phyloP scores from a whole-genome alignment of 2,329 filamentous ascomycete genomes.

The Pseudogymnoascus sp. region DNA sequence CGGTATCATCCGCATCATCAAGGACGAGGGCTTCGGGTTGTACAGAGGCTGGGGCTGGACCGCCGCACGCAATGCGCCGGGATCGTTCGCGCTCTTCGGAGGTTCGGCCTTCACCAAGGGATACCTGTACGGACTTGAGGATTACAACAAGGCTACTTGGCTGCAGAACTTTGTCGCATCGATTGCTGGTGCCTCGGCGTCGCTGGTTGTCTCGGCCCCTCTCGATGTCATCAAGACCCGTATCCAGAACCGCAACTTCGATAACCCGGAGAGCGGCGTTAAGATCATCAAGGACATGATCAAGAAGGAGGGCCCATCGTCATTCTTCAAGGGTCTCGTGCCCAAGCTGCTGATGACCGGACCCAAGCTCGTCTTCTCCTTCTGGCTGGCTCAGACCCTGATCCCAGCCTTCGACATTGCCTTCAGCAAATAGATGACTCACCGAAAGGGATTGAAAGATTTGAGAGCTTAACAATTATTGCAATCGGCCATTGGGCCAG shows the following conservation, averaged over 20 bases:
- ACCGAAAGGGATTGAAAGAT: not conserved
- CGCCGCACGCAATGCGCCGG: conserved; percentile 89
- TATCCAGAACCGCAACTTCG: conserved; percentile 98
- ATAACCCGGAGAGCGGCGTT: conserved; percentile 92
- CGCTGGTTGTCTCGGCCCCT: conserved; percentile 90
- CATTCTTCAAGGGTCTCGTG: conserved; percentile 96
- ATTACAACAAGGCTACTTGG: conserved; percentile 95
- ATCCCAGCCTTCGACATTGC: conserved; percentile 79
- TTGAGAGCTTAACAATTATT: not conserved
- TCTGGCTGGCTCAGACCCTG: conserved; percentile 97
- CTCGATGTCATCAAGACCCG: conserved; percentile 97
- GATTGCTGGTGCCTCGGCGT: conserved; percentile 87
- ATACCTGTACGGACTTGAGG: conserved; percentile 77
- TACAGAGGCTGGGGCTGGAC: conserved; percentile 98
- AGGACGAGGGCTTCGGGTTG: conserved; percentile 88
- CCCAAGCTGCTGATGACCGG: conserved; percentile 99
- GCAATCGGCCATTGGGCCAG: not conserved
- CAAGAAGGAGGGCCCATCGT: conserved; percentile 72
- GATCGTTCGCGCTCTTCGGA: conserved; percentile 96
- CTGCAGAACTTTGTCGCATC: conserved; percentile 96
- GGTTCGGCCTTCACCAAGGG: conserved; percentile 97
- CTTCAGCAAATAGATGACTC: conserved; percentile 15
- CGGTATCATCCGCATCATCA: conserved; percentile 79
- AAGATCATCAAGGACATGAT: conserved; percentile 88
- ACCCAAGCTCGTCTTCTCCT: conserved; percentile 97